These are phyloP conservation scores for Trametes hirsuta DNA, from an alignment of 1,284 basidiomycete species.

Conservation along the genomic window DNA sequence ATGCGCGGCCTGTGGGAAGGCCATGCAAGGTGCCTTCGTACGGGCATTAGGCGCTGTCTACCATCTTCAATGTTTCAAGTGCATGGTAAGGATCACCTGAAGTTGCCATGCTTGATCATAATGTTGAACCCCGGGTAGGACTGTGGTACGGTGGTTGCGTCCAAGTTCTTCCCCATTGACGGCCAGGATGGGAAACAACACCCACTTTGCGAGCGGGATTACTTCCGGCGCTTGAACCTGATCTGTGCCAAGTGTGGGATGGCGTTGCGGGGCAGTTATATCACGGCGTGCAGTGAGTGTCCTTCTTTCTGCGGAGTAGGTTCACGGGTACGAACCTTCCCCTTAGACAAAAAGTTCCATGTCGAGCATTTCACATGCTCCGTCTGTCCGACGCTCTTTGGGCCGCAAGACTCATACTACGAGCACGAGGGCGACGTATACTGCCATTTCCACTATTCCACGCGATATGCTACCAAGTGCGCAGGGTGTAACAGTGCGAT, in stretches of 20 bases:
- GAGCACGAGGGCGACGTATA: conserved; percentile 97
- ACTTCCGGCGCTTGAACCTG: conserved; percentile 94
- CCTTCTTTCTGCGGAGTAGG: conserved; percentile 11
- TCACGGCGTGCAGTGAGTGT: conserved; percentile 97
- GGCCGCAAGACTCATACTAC: conserved; percentile 98
- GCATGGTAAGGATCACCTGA: conserved; percentile 67
- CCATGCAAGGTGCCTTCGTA: conserved; percentile 95
- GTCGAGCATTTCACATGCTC: conserved; percentile 99
- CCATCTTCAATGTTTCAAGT: conserved; percentile 97
- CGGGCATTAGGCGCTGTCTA: conserved; percentile 94
- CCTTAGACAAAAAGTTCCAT: conserved; percentile 94
- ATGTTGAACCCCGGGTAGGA: conserved; percentile 60
- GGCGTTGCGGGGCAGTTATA: conserved; percentile 96
- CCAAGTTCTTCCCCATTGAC: conserved; percentile 99
- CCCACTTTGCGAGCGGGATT: conserved; percentile 97
- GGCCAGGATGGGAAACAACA: conserved; percentile 83
- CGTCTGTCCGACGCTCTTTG: conserved; percentile 94
- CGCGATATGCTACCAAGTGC: conserved; percentile 97
- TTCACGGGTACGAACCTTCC: conserved; percentile 19
- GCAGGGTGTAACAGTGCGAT: conserved; percentile 99
- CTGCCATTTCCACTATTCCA: conserved; percentile 98
- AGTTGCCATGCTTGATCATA: conserved; percentile 10
- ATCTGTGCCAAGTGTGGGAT: conserved; percentile 96
- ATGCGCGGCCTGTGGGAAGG: conserved; percentile 74
- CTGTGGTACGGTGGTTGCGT: conserved; percentile 94